Conservation (phyloP, 1,284 basidiomycete species). For the Boletus hoseneyae region DNA sequence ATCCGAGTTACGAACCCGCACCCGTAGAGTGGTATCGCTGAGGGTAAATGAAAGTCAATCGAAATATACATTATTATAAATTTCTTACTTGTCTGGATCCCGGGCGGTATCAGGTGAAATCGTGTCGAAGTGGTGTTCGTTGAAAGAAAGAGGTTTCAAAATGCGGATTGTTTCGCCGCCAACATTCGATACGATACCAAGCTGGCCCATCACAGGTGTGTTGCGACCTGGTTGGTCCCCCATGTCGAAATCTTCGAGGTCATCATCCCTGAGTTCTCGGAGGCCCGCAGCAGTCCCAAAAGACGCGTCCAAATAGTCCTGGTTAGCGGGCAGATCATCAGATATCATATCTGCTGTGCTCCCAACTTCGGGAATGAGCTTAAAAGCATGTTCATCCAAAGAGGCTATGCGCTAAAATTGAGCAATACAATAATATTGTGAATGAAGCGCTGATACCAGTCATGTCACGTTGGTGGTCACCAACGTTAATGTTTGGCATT, state of each 20-base stretch:
- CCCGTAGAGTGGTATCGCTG: conserved; percentile 46
- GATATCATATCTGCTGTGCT: conserved; percentile 83
- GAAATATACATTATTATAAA: conserved; percentile 7
- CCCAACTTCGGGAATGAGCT: conserved; percentile 66
- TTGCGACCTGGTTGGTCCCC: conserved; percentile 36
- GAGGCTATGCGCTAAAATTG: conserved; percentile 49
- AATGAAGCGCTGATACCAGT: conserved; percentile 26
- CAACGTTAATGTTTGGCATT: conserved; percentile 6
- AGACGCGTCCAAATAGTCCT: conserved; percentile 82
- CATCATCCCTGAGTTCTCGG: conserved; percentile 65
- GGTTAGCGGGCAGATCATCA: conserved; percentile 89
- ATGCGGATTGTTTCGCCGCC: conserved; percentile 87
- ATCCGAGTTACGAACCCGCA: conserved; percentile 61
- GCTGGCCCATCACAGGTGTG: conserved; percentile 28
- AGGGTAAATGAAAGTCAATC: conserved; percentile 32
- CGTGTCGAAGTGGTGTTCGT: conserved; percentile 72
- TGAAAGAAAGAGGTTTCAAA: conserved; percentile 58
- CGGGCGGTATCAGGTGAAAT: conserved; percentile 53
- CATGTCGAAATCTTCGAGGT: conserved; percentile 63
- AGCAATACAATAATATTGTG: conserved; percentile 1
- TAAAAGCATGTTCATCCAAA: conserved; percentile 84
- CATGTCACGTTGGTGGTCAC: conserved; percentile 26
- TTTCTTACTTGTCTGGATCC: conserved; percentile 45
- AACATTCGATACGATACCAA: conserved; percentile 57
- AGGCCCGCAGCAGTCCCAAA: conserved; percentile 76